These are phyloP conservation scores for Pleurotus djamor DNA, from an alignment of 768 basidiomycete genomes.

Conservation along the genomic window DNA sequence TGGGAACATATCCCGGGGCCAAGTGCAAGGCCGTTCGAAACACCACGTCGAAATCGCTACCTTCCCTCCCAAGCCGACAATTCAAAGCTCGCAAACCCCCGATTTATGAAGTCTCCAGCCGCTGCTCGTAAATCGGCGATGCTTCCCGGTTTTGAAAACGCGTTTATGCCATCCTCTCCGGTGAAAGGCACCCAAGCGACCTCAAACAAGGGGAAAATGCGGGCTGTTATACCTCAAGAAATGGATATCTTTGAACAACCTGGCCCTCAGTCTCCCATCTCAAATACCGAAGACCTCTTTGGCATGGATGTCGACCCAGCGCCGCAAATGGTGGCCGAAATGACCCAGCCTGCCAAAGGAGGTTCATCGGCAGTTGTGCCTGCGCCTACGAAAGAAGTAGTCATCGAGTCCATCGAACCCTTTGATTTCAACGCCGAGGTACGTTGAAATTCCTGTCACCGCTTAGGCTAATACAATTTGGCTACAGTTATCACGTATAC, in stretches of 20 bases:
- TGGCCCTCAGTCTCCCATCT: slow-evolving; percentile 1
- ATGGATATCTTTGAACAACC: background rate
- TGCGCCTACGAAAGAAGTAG: slow-evolving; percentile 20
- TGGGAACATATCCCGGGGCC: slow-evolving; percentile 28
- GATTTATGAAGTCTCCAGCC: slow-evolving; percentile 12
- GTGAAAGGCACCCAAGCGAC: slow-evolving; percentile 18
- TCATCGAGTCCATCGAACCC: slow-evolving; percentile 28
- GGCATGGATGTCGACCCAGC: slow-evolving; percentile 14
- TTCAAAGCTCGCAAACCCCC: slow-evolving; percentile 10
- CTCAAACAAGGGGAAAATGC: slow-evolving; percentile 12
- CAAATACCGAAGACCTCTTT: slow-evolving; percentile 10
- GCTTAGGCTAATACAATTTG: slow-evolving; percentile 5
- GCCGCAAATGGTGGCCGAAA: background rate
- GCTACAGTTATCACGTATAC: slow-evolving; percentile 52
- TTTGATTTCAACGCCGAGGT: slow-evolving; percentile 61
- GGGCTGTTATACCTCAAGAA: background rate
- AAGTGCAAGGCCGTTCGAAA: slow-evolving; percentile 27
- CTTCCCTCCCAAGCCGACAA: slow-evolving; percentile 17
- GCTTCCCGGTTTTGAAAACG: slow-evolving; percentile 55
- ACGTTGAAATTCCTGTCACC: slow-evolving; percentile 8
- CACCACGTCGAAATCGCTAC: slow-evolving; percentile 34
- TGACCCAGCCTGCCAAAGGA: background rate
- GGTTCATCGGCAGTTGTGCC: slow-evolving; percentile 13
- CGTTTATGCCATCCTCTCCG: slow-evolving; percentile 42
- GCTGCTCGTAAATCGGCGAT: slow-evolving; percentile 22